phyloP scores from a whole-genome alignment of 495 filamentous ascomycete species.

The Xylaria intraflava region DNA sequence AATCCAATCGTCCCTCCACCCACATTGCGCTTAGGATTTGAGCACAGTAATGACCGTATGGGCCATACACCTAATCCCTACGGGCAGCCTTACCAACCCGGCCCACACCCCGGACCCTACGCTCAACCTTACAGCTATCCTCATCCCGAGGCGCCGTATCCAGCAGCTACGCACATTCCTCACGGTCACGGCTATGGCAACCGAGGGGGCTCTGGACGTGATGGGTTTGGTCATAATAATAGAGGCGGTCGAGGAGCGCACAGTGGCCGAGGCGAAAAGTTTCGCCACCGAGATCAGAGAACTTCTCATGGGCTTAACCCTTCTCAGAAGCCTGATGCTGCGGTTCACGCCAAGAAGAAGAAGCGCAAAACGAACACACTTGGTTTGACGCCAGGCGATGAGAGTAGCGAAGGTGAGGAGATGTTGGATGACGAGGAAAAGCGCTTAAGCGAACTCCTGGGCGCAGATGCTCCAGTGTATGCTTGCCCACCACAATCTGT shows the following conservation, averaged over 20 bases:
- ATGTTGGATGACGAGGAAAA: slow-evolving; percentile 63
- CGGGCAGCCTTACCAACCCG: slow-evolving; percentile 13
- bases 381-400: slow-evolving; percentile 66
- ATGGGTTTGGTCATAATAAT: slow-evolving; percentile 29
- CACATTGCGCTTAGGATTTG: slow-evolving; percentile 19
- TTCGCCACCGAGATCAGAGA: slow-evolving; percentile 34
- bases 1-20: slow-evolving; percentile 18
- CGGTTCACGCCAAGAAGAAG: slow-evolving; percentile 60
- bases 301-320: slow-evolving; percentile 28
- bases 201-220: slow-evolving; percentile 39
- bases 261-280: slow-evolving; percentile 44
- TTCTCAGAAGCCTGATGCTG: slow-evolving; percentile 60
- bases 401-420: slow-evolving; percentile 57
- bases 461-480: slow-evolving; percentile 43
- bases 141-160: slow-evolving; percentile 26
- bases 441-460: slow-evolving; percentile 58
- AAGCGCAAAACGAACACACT: slow-evolving; percentile 72
- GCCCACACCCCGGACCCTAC: slow-evolving; percentile 22
- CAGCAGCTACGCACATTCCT: slow-evolving; percentile 32
- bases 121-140: slow-evolving; percentile 33
- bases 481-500: slow-evolving; percentile 8
- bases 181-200: slow-evolving; percentile 31
- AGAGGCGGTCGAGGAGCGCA: slow-evolving; percentile 48
- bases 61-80: slow-evolving; percentile 1
- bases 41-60: slow-evolving; percentile 13